phyloP scores from a whole-genome alignment of 139 green algal species.

The Deuterostichococcus epilithicus region DNA sequence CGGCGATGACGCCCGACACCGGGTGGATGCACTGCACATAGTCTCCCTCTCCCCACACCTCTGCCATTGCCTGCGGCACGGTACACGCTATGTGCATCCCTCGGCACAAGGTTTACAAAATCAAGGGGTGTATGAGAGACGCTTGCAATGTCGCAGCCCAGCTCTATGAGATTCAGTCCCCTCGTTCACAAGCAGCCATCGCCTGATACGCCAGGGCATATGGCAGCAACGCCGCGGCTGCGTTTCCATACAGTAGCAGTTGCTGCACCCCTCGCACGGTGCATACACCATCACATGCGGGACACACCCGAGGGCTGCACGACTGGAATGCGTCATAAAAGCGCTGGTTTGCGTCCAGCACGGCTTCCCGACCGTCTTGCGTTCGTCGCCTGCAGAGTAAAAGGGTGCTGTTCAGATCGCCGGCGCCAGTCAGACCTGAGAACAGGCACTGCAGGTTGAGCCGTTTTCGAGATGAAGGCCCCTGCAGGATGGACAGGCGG shows the following conservation, averaged over 20 bases:
- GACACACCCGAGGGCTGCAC: conserved; percentile 39
- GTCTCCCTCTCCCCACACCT: conserved; percentile 72
- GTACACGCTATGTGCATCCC: neutral
- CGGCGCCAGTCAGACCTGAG: no score
- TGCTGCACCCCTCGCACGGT: neutral
- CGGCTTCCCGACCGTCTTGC: conserved; percentile 50
- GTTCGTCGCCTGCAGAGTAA: conserved; percentile 28
- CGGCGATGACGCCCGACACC: conserved; percentile 56
- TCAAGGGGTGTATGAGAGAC: neutral
- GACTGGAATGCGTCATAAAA: conserved; percentile 80
- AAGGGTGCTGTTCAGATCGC: no score
- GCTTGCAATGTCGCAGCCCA: neutral
- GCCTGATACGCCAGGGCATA: neutral
- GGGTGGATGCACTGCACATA: conserved; percentile 85
- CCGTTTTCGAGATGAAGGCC: neutral
- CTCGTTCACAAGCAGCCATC: neutral
- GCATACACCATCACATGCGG: neutral
- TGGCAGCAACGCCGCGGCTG: neutral
- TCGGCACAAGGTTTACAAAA: neutral
- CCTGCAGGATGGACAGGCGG: neutral
- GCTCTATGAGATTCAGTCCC: neutral
- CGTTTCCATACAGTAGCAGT: neutral
- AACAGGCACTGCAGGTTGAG: neutral
- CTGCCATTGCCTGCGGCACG: conserved; percentile 56
- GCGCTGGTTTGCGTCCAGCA: conserved; percentile 72